phyloP scores from a whole-genome alignment of 169 alveolate genomes.

The Neospora caninum region DNA sequence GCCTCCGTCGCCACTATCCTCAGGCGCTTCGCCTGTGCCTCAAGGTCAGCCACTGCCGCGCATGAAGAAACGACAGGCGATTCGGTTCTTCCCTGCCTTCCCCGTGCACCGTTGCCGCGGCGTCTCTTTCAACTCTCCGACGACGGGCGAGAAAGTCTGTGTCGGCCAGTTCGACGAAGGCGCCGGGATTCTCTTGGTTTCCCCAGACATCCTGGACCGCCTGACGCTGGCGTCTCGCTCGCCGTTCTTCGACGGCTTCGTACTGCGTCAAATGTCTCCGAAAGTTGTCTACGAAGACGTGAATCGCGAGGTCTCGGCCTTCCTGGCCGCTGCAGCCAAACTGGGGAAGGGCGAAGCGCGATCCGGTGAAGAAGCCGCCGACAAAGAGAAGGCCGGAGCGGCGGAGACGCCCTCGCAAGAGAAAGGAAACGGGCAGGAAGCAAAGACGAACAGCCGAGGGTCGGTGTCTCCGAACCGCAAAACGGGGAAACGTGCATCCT shows the following conservation, averaged over 20 bases:
- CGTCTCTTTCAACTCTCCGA: background rate
- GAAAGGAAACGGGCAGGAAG: background rate
- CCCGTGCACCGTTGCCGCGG: constrained; percentile 42
- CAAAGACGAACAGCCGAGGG: background rate
- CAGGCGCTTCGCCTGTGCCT: background rate
- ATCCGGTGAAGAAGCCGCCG: background rate
- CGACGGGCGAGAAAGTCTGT: background rate
- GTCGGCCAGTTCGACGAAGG: constrained; percentile 14
- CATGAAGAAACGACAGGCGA: background rate
- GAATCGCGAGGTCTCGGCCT: background rate
- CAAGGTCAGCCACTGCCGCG: background rate
- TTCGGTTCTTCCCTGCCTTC: constrained; percentile 24
- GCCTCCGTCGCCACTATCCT: background rate
- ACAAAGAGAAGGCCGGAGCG: background rate
- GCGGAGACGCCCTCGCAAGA: background rate
- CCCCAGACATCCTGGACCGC: background rate
- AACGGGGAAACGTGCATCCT: background rate
- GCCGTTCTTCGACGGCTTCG: constrained; percentile 30
- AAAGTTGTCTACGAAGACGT: background rate
- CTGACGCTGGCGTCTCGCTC: background rate
- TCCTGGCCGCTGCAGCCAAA: constrained; percentile 26
- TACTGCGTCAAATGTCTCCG: background rate
- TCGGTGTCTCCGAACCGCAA: background rate
- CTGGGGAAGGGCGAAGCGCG: background rate
- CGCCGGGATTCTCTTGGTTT: background rate